These are phyloP conservation scores for Hymenoscyphus albidus DNA, from an alignment of 2,329 filamentous ascomycete species.

Conservation along the genomic window DNA sequence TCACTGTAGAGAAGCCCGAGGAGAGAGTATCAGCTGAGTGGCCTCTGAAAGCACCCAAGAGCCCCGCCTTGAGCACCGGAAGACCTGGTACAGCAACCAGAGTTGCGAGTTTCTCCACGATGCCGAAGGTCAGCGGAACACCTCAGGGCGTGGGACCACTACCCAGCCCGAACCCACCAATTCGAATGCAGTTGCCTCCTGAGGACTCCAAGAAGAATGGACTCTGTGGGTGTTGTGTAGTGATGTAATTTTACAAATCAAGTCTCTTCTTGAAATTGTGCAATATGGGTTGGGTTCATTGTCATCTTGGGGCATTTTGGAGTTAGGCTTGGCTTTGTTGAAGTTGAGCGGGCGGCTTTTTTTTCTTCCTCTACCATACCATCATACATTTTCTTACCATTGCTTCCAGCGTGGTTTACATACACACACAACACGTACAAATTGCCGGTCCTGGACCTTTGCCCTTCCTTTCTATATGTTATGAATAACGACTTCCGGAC, in stretches of 20 bases:
- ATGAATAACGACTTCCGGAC: background rate
- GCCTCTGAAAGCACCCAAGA: constrained; percentile 52
- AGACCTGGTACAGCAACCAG: constrained; percentile 40
- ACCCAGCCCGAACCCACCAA: constrained; percentile 38
- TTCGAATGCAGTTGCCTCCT: constrained; percentile 50
- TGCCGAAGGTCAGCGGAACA: constrained; percentile 37
- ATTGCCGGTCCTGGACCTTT: background rate
- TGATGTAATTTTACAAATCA: constrained; percentile 41
- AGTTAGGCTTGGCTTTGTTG: background rate
- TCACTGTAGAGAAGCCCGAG: background rate
- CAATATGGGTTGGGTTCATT: background rate
- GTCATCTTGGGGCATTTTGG: background rate
- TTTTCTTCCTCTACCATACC: too few species aligned
- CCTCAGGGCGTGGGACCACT: constrained; percentile 32
- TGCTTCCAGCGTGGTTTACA: background rate
- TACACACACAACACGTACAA: background rate
- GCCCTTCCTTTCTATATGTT: background rate
- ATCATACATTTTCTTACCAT: background rate
- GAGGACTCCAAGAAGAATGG: constrained; percentile 47
- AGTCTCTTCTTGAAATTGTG: background rate
- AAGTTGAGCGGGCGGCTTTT: background rate
- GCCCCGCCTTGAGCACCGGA: constrained; percentile 45
- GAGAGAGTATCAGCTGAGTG: constrained; percentile 47
- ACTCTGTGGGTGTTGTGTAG: constrained; percentile 47
- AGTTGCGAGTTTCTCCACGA: constrained; percentile 47